phyloP scores from a whole-genome alignment of 441 rosid species.

The Metrosideros polymorpha region DNA sequence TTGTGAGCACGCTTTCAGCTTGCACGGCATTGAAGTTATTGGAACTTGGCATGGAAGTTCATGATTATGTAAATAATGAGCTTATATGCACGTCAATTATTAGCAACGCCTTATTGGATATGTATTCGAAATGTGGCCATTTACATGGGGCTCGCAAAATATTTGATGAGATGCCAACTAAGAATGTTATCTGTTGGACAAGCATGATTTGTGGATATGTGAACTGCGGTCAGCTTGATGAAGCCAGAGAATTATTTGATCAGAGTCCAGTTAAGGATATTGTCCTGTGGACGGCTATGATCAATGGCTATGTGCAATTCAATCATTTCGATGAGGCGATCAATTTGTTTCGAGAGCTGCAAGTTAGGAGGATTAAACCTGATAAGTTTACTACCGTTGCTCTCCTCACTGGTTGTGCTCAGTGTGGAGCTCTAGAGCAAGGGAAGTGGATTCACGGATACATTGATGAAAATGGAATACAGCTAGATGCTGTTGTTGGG shows the following conservation, averaged over 20 bases:
- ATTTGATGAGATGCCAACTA: slow-evolving; percentile 29
- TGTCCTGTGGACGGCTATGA: slow-evolving; percentile 57
- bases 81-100: slow-evolving; percentile 33
- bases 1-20: slow-evolving; percentile 58
- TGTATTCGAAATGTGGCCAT: slow-evolving; percentile 50
- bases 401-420: slow-evolving; percentile 59
- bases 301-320: slow-evolving; percentile 49
- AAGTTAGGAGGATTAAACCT: slow-evolving; percentile 21
- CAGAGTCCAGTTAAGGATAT: slow-evolving; percentile 49
- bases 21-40: slow-evolving; percentile 38
- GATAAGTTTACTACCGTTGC: slow-evolving; percentile 41
- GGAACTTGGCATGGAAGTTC: slow-evolving; percentile 42
- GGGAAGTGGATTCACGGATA: slow-evolving; percentile 65
- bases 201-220: slow-evolving; percentile 35
- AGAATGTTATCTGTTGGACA: slow-evolving; percentile 56
- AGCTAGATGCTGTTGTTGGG: slow-evolving; percentile 37
- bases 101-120: slow-evolving; percentile 48
- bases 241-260: slow-evolving; percentile 49
- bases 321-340: slow-evolving; percentile 47
- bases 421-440: slow-evolving; percentile 50
- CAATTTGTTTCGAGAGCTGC: slow-evolving; percentile 48
- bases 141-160: slow-evolving; percentile 26
- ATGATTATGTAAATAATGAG: slow-evolving; percentile 20
- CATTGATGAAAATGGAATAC: slow-evolving; percentile 23
- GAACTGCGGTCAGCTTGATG: slow-evolving; percentile 24